Conservation (phyloP, 495 filamentous ascomycete species). For the Penicillium tannophilum region DNA sequence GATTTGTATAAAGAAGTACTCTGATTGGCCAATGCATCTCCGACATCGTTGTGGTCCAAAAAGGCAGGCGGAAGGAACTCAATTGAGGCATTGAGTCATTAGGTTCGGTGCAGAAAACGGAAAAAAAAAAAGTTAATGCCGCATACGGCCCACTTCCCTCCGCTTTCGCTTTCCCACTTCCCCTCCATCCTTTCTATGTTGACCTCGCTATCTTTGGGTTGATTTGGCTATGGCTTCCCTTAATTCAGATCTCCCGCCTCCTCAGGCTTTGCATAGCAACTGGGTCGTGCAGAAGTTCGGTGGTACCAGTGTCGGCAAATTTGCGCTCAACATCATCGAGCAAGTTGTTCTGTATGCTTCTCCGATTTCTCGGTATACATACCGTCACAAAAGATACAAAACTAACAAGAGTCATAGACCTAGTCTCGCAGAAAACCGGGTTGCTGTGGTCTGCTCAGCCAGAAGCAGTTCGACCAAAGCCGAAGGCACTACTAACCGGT, state of each 20-base stretch:
- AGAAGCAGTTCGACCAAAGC: conserved; percentile 86
- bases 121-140: conserved; percentile 19
- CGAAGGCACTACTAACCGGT: conserved; percentile 94
- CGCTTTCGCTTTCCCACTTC: conserved; percentile 36
- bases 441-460: conserved; percentile 92
- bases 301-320: conserved; percentile 74
- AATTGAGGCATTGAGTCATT: conserved; percentile 8
- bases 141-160: conserved; percentile 32
- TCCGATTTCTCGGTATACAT: not conserved
- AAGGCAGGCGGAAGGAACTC: conserved; percentile 31
- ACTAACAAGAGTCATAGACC: conserved; percentile 51
- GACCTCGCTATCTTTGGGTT: conserved; percentile 10
- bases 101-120: not conserved
- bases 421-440: conserved; percentile 64
- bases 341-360: conserved; percentile 69
- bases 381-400: not conserved
- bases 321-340: conserved; percentile 68
- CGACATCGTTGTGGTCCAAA: conserved; percentile 22
- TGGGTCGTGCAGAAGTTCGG: conserved; percentile 91
- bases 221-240: conserved; percentile 25
- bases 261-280: conserved; percentile 30
- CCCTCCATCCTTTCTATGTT: conserved; percentile 14
- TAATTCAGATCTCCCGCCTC: conserved; percentile 15
- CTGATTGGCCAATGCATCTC: conserved; percentile 8
- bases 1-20: not conserved